Conservation (phyloP, 495 filamentous ascomycete species). For the Penicillium salamii region DNA sequence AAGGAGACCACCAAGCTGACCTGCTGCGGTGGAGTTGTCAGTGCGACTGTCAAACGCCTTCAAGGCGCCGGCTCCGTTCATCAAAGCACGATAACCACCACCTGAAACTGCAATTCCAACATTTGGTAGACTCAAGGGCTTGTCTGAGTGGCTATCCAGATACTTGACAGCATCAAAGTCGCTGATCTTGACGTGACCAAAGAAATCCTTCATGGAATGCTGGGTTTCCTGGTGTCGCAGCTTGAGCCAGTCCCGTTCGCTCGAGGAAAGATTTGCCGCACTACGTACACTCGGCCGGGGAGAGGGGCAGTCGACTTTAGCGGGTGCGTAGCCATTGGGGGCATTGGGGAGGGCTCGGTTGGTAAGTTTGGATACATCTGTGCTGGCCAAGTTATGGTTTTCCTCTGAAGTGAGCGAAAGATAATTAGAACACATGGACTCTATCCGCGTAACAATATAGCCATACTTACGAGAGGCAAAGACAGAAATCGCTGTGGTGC, state of each 20-base stretch:
- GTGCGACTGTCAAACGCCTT: slow-evolving; percentile 75
- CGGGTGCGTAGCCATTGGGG: slow-evolving; percentile 34
- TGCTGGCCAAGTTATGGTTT: too few species aligned
- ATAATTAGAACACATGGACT: too few species aligned
- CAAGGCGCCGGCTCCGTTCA: slow-evolving; percentile 75
- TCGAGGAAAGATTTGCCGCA: slow-evolving; percentile 54
- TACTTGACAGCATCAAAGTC: slow-evolving; percentile 70
- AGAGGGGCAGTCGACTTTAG: slow-evolving; percentile 25
- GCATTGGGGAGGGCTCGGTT: slow-evolving; percentile 10
- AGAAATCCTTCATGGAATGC: slow-evolving; percentile 59
- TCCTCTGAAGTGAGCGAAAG: too few species aligned
- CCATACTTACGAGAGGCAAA: too few species aligned
- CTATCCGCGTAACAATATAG: too few species aligned
- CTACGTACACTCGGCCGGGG: slow-evolving; percentile 40
- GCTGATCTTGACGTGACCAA: slow-evolving; percentile 62
- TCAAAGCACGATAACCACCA: slow-evolving; percentile 69
- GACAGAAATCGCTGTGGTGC: too few species aligned
- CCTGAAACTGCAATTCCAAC: slow-evolving; percentile 51
- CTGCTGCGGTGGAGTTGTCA: slow-evolving; percentile 52
- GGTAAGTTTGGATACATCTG: neutral
- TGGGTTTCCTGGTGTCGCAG: slow-evolving; percentile 45
- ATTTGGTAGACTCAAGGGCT: slow-evolving; percentile 47
- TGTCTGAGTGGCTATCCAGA: slow-evolving; percentile 50
- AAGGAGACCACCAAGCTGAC: slow-evolving; percentile 74
- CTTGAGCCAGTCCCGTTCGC: slow-evolving; percentile 64